Evolutionary conservation across 805 yeast species (phyloP).

Genomic region (Pichia gijzeniarum): DNA sequence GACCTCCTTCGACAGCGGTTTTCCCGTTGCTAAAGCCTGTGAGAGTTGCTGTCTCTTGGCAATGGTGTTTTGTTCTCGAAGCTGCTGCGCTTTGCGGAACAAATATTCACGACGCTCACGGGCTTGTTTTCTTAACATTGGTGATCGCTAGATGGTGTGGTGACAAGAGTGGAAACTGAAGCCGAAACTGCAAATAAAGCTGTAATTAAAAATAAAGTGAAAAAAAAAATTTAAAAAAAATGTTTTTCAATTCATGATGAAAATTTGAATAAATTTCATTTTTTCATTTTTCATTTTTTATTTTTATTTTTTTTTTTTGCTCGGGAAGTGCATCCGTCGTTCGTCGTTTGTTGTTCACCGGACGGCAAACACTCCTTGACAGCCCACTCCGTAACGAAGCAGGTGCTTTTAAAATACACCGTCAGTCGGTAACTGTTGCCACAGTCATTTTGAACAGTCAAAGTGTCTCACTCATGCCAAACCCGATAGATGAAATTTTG

Average conservation of each 20-base stretch:
- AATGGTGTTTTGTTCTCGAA: conserved; percentile 80
- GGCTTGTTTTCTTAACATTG: conserved; percentile 83
- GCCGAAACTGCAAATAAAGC: not conserved
- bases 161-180: no score
- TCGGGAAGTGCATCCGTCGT: not conserved
- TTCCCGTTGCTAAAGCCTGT: conserved; percentile 87
- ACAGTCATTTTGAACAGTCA: no score
- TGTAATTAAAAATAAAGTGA: not conserved
- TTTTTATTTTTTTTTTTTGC: not conserved
- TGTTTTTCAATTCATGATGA: no score
- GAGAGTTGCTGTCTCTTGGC: conserved; percentile 83
- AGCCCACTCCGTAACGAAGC: no score
- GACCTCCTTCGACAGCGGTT: conserved; percentile 80
- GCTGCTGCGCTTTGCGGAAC: conserved; percentile 79
- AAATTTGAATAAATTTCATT: no score
- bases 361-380: not conserved
- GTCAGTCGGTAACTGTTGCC: no score
- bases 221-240: not conserved
- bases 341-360: no score
- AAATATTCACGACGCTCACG: conserved; percentile 94
- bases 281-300: not conserved
- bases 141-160: no score
- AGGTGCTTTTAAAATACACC: no score
- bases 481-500: no score
- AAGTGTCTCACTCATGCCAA: no score